These are phyloP conservation scores for Iodosphaeria phyllophila DNA, from an alignment of 2,329 filamentous ascomycete genomes.

Conservation along the genomic window DNA sequence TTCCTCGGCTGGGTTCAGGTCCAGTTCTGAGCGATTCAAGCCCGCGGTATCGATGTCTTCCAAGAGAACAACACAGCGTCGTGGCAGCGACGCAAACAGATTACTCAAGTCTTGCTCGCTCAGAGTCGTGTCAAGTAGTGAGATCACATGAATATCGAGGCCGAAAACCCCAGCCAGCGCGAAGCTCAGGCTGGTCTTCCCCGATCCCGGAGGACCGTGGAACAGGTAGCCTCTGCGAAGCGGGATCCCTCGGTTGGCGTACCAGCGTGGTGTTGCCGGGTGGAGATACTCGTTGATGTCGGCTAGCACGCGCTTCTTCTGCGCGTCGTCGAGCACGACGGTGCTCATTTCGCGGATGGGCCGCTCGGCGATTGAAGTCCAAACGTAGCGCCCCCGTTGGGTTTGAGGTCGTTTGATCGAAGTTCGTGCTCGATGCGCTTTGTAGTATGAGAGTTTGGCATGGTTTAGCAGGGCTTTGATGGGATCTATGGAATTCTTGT, in stretches of 20 bases:
- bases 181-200: constrained; percentile 51
- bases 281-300: constrained; percentile 69
- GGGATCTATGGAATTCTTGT: constrained; percentile 17
- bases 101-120: constrained; percentile 41
- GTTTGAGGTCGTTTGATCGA: constrained; percentile 34
- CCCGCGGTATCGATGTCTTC: constrained; percentile 54
- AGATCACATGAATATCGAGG: constrained; percentile 47
- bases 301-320: constrained; percentile 46
- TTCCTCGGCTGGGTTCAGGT: too few relatives aligned
- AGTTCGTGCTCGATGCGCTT: constrained; percentile 34
- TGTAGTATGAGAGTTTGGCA: constrained; percentile 31
- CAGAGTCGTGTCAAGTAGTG: constrained; percentile 36
- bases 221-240: constrained; percentile 64
- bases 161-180: constrained; percentile 47
- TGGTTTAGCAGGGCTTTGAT: constrained; percentile 36
- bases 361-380: constrained; percentile 38
- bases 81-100: constrained; percentile 41
- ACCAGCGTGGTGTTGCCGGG: constrained; percentile 52
- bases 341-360: constrained; percentile 56
- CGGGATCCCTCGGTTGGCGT: constrained; percentile 56
- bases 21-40: constrained; percentile 21
- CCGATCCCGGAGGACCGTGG: constrained; percentile 55
- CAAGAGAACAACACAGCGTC: constrained; percentile 44
- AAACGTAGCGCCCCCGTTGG: constrained; percentile 25
- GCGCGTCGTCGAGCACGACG: constrained; percentile 49